These are phyloP conservation scores for Plantago lanceolata DNA, from an alignment of 305 asterid species.

Conservation along the genomic window DNA sequence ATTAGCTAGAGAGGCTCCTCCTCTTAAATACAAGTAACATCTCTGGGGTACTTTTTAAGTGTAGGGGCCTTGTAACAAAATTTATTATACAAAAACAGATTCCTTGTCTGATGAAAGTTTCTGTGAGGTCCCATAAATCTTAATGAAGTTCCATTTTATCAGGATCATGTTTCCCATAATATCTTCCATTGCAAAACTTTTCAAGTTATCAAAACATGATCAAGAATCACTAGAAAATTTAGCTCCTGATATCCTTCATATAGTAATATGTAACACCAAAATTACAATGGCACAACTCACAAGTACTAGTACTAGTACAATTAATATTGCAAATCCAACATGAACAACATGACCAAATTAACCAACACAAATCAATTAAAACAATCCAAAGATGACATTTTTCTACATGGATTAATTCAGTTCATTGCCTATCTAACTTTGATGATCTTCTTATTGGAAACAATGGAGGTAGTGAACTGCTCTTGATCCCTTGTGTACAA, in stretches of 20 bases:
- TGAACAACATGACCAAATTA: neutral
- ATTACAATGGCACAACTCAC: too few species aligned
- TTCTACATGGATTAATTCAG: constrained; percentile 21
- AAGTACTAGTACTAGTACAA: too few species aligned
- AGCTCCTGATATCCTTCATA: neutral
- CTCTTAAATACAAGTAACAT: too few species aligned
- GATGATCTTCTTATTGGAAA: constrained; percentile 50
- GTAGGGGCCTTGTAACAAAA: too few species aligned
- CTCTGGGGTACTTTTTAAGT: too few species aligned
- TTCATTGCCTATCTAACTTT: constrained; percentile 33
- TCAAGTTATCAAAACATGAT: neutral
- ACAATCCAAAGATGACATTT: constrained; percentile 9
- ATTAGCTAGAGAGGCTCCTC: too few species aligned
- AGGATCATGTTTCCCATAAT: constrained; percentile 36
- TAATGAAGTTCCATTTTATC: constrained; percentile 26
- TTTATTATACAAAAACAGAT: neutral
- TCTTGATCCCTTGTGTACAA: constrained; percentile 42
- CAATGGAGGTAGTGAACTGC: constrained; percentile 44
- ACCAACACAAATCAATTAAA: constrained; percentile 14
- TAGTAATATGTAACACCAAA: constrained; percentile 5
- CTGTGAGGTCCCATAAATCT: constrained; percentile 14
- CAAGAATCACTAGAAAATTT: neutral
- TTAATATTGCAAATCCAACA: too few species aligned
- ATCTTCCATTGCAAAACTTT: neutral
- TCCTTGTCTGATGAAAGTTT: constrained; percentile 14